Evolutionary conservation across 495 filamentous ascomycete species (phyloP).

Genomic region (Paragyromitra xinjiangensis): DNA sequence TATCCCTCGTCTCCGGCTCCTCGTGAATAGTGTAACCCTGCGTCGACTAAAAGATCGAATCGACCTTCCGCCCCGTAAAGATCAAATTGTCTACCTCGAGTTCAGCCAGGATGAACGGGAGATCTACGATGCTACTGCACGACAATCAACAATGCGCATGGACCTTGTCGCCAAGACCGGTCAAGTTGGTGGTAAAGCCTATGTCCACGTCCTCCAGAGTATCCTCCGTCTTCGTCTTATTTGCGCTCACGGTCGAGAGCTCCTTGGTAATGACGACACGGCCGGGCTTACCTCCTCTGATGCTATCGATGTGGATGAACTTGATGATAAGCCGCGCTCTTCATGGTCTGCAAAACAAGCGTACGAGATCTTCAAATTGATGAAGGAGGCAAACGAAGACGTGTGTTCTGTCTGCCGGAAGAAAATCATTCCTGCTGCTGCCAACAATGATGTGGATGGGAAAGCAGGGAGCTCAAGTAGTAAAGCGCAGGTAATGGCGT

Average conservation of each 20-base stretch:
- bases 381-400: constrained; percentile 78
- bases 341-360: constrained; percentile 67
- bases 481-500: constrained; percentile 72
- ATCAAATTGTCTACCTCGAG: constrained; percentile 73
- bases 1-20: constrained; percentile 82
- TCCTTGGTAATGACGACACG: constrained; percentile 83
- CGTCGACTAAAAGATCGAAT: constrained; percentile 93
- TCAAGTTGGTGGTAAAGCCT: constrained; percentile 79
- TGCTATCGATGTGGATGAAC: constrained; percentile 79
- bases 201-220: constrained; percentile 86
- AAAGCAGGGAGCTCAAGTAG: constrained; percentile 61
- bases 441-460: constrained; percentile 63
- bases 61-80: constrained; percentile 76
- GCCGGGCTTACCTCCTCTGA: constrained; percentile 79
- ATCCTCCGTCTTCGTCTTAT: constrained; percentile 90
- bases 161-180: constrained; percentile 66
- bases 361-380: constrained; percentile 81
- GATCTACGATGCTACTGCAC: constrained; percentile 67
- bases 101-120: constrained; percentile 64
- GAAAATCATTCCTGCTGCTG: constrained; percentile 63
- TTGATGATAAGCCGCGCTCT: constrained; percentile 61
- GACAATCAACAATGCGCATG: constrained; percentile 65
- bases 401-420: constrained; percentile 72
- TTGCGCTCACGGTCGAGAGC: constrained; percentile 89
- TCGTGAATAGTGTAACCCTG: constrained; percentile 91